These are phyloP conservation scores for Mrakia blollopis DNA, from an alignment of 768 basidiomycete species.

Conservation along the genomic window DNA sequence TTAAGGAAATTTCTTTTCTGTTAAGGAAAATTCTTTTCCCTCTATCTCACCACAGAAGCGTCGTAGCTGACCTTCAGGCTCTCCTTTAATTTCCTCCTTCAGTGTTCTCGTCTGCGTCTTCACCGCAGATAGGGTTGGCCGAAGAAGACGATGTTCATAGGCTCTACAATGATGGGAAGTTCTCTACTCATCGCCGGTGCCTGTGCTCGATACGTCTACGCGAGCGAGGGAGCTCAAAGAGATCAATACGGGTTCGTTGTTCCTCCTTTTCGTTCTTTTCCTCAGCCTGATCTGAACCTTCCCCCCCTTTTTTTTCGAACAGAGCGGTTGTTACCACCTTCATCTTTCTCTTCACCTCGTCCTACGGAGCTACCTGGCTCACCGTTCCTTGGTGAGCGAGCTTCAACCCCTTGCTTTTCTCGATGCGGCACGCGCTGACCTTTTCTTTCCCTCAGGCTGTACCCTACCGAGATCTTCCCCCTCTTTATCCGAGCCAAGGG, in stretches of 20 bases:
- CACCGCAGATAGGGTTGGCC: constrained; percentile 35
- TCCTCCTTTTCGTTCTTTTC: too few species aligned
- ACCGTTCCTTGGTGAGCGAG: constrained; percentile 34
- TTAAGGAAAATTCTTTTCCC: too few species aligned
- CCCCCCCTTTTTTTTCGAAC: neutral
- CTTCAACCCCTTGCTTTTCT: neutral
- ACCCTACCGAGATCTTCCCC: constrained; percentile 36
- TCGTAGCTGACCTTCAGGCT: neutral
- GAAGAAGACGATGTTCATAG: constrained; percentile 31
- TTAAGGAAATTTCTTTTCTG: too few species aligned
- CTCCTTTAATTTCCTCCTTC: neutral
- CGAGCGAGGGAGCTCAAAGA: too few species aligned
- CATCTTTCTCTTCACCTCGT: constrained; percentile 34
- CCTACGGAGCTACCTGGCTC: constrained; percentile 36
- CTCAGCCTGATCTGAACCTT: too few species aligned
- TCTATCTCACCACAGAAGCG: too few species aligned
- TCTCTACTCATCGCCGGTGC: constrained; percentile 32
- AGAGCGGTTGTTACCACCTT: constrained; percentile 33
- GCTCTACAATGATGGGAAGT: constrained; percentile 26
- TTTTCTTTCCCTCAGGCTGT: constrained; percentile 17
- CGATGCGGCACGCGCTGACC: neutral
- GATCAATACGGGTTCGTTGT: too few species aligned
- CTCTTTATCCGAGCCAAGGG: constrained; percentile 35
- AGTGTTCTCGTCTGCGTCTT: constrained; percentile 34
- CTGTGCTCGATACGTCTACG: constrained; percentile 19